These are phyloP conservation scores for Neocucurbitaria cava DNA, from an alignment of 2,329 filamentous ascomycete species.

Conservation along the genomic window DNA sequence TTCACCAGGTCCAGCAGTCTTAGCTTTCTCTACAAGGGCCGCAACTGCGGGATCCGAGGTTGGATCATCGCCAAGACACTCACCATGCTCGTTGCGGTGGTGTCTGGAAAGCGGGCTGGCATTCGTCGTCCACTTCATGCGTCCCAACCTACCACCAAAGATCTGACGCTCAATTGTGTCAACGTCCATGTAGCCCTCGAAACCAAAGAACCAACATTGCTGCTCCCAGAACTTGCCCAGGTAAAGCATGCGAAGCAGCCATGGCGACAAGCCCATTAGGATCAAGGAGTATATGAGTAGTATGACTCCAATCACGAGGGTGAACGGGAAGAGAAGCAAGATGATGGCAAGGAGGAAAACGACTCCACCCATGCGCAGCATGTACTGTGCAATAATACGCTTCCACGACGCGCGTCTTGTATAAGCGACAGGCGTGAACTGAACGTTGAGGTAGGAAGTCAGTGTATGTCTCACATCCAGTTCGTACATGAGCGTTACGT, in stretches of 20 bases:
- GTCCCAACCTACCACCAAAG: conserved; percentile 46
- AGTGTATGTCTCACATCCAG: too few species aligned
- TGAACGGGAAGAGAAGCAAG: conserved; percentile 8
- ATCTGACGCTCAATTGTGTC: conserved; percentile 48
- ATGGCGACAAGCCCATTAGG: conserved; percentile 42
- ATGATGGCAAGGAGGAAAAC: conserved; percentile 23
- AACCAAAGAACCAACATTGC: conserved; percentile 54
- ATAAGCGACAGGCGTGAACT: conserved; percentile 46
- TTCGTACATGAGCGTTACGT: too few species aligned
- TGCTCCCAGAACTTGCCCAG: conserved; percentile 50
- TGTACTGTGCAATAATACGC: conserved; percentile 28
- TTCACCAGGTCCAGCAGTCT: conserved; percentile 30
- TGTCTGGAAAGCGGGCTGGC: conserved; percentile 45
- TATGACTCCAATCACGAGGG: conserved; percentile 8
- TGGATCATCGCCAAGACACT: conserved; percentile 45
- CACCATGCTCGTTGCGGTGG: conserved; percentile 31
- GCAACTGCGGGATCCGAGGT: conserved; percentile 27
- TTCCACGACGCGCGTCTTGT: conserved; percentile 33
- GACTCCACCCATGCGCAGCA: conserved; percentile 27
- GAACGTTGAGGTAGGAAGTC: too few species aligned
- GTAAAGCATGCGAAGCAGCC: conserved; percentile 47
- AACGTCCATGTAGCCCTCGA: conserved; percentile 52
- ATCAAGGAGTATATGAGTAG: conserved; percentile 35
- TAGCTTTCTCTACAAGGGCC: conserved; percentile 29
- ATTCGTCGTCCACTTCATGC: conserved; percentile 48